These are phyloP conservation scores for Botryobasidium botryosum DNA, from an alignment of 768 basidiomycete genomes.

Conservation along the genomic window DNA sequence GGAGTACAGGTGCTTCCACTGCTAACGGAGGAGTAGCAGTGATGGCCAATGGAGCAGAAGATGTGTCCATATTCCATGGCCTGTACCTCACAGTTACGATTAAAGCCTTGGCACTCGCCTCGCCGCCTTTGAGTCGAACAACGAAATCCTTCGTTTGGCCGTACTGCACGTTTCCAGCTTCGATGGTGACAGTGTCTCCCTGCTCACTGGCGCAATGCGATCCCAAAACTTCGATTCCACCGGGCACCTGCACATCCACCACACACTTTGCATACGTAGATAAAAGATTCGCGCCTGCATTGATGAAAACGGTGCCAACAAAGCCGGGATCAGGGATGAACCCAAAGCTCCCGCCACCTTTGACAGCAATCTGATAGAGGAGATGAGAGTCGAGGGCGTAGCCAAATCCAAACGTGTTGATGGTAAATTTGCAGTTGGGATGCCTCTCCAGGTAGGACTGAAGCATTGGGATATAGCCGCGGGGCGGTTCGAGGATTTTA, in stretches of 20 bases:
- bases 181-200: neutral
- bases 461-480: constrained; percentile 10
- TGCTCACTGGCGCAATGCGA: too few relatives aligned
- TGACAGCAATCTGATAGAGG: neutral
- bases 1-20: too few relatives aligned
- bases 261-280: constrained; percentile 6
- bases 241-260: neutral
- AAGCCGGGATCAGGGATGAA: constrained; percentile 11
- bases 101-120: neutral
- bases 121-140: constrained; percentile 2
- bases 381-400: constrained; percentile 9
- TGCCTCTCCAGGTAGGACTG: constrained; percentile 7
- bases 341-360: neutral
- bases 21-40: too few relatives aligned
- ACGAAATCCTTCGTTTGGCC: constrained; percentile 13
- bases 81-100: constrained; percentile 3
- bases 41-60: too few relatives aligned
- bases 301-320: constrained; percentile 13
- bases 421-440: constrained; percentile 7
- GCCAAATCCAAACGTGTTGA: constrained; percentile 14
- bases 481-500: constrained; percentile 10
- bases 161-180: constrained; percentile 9
- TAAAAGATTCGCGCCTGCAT: constrained; percentile 12
- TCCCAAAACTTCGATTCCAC: too few relatives aligned
- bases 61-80: constrained; percentile 4